Conservation (phyloP, 371 early-diverging fungal species). For the Mucor circinelloides region DNA sequence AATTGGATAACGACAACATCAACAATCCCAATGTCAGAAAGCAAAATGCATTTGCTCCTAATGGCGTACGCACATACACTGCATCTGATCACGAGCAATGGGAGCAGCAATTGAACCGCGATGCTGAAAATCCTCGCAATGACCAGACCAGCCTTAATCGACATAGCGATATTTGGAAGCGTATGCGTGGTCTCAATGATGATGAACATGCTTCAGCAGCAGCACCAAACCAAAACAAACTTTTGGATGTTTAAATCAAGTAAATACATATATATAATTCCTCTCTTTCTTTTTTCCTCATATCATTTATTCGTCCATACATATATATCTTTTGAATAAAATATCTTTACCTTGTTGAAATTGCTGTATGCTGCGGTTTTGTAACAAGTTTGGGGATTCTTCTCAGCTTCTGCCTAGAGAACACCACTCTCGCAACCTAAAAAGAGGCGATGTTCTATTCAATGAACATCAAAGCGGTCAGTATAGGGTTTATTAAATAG, state of each 20-base stretch:
- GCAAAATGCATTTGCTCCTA: constrained; percentile 12
- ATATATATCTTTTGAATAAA: no score
- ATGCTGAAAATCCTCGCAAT: constrained; percentile 22
- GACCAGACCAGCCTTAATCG: neutral
- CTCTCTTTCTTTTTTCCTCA: neutral
- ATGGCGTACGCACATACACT: constrained; percentile 34
- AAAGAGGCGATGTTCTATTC: no score
- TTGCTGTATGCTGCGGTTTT: no score
- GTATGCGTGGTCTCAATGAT: constrained; percentile 38
- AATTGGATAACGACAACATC: constrained; percentile 23
- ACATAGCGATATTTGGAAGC: constrained; percentile 43
- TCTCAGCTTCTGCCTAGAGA: no score
- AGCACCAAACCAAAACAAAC: neutral
- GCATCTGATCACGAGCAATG: constrained; percentile 50
- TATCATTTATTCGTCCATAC: neutral
- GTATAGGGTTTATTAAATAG: no score
- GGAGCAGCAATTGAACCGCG: constrained; percentile 33
- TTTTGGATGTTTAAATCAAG: constrained; percentile 1
- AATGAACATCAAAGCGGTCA: no score
- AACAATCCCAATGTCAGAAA: constrained; percentile 10
- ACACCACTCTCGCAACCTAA: no score
- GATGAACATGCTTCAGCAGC: neutral
- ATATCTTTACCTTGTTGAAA: no score
- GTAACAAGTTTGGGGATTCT: no score
- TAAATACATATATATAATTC: neutral